Percentiles rank a stretch among this genome's conserved stretches.
These are phyloP conservation scores for Phytophthora europaea DNA, from an alignment of 352 stramenopile species.

Conservation along the genomic window DNA sequence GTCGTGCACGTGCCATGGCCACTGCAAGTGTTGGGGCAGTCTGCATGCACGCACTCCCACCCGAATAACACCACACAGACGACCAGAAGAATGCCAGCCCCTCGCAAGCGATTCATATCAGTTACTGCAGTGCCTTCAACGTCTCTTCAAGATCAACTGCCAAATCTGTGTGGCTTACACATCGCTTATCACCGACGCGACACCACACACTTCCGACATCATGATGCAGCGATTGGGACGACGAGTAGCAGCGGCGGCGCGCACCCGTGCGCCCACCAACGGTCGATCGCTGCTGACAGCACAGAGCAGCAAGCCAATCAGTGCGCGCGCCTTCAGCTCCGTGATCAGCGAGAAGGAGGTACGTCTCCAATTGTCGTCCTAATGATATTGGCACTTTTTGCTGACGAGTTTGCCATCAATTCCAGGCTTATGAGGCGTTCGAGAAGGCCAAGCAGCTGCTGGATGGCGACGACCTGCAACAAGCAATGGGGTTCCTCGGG, in stretches of 20 bases:
- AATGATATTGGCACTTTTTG: background rate
- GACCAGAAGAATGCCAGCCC: background rate
- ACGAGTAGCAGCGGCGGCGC: conserved; percentile 19
- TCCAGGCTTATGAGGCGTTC: conserved; percentile 56
- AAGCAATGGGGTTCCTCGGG: conserved; percentile 70
- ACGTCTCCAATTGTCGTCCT: conserved; percentile 1
- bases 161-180: conserved; percentile 18
- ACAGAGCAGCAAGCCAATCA: background rate
- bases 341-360: conserved; percentile 44
- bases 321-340: conserved; percentile 35
- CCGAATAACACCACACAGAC: conserved; percentile 23
- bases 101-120: conserved; percentile 15
- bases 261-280: conserved; percentile 4
- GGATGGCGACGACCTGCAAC: conserved; percentile 57
- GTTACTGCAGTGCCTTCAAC: background rate
- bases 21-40: conserved; percentile 75
- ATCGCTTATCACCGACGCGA: conserved; percentile 3
- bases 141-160: conserved; percentile 24
- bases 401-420: background rate
- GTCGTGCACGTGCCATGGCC: conserved; percentile 70
- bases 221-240: conserved; percentile 36
- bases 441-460: conserved; percentile 72
- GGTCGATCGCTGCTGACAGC: conserved; percentile 8
- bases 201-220: conserved; percentile 25
- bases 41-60: conserved; percentile 26